phyloP scores from a whole-genome alignment of 257 asterid genomes.

The Nicotiana otophora region DNA sequence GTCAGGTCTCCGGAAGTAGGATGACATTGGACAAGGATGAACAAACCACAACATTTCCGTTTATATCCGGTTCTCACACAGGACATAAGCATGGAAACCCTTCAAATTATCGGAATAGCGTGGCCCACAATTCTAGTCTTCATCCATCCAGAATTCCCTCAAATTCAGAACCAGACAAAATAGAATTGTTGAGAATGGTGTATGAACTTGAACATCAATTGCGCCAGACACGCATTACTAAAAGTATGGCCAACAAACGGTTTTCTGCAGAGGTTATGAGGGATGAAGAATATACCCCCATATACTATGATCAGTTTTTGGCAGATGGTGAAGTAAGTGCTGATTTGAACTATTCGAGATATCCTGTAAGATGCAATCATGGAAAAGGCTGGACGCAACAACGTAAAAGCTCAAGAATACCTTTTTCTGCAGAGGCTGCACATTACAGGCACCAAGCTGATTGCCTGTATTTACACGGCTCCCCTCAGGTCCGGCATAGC shows the following conservation, averaged over 20 bases:
- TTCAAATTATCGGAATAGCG: slow-evolving; percentile 19
- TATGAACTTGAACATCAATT: slow-evolving; percentile 72
- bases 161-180: slow-evolving; percentile 45
- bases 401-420: slow-evolving; percentile 34
- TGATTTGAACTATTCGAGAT: slow-evolving; percentile 24
- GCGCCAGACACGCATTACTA: slow-evolving; percentile 36
- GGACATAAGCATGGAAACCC: slow-evolving; percentile 31
- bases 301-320: slow-evolving; percentile 23
- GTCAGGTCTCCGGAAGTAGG: slow-evolving; percentile 17
- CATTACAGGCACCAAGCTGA: slow-evolving; percentile 36
- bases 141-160: slow-evolving; percentile 31
- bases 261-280: slow-evolving; percentile 15
- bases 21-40: slow-evolving; percentile 27
- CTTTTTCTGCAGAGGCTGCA: slow-evolving; percentile 59
- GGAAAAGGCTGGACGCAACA: slow-evolving; percentile 23
- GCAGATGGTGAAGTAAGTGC: slow-evolving; percentile 31
- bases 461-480: slow-evolving; percentile 49
- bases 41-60: slow-evolving; percentile 20
- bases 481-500: slow-evolving; percentile 39
- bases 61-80: slow-evolving; percentile 21
- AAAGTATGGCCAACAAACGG: slow-evolving; percentile 18
- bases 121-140: slow-evolving; percentile 34
- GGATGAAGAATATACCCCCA: slow-evolving; percentile 22
- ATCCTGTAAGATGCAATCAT: slow-evolving; percentile 20
- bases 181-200: slow-evolving; percentile 63